Conservation (phyloP, 257 asterid species). For the Coffea canephora region DNA sequence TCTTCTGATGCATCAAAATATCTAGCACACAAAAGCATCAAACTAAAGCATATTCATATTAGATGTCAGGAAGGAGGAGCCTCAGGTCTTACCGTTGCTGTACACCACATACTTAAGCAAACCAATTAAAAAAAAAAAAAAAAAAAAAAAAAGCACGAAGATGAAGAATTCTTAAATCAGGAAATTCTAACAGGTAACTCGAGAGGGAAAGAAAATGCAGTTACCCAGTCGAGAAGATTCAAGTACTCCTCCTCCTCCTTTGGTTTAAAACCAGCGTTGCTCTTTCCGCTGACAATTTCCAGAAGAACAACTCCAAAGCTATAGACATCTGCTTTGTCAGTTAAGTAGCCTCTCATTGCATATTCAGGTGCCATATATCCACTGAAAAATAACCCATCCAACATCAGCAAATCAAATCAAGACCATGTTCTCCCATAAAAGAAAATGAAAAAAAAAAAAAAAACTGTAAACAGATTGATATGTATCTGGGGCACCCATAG, state of each 20-base stretch:
- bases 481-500: background rate
- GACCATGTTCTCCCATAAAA: background rate
- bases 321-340: slow-evolving; percentile 41
- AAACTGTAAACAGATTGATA: background rate
- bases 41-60: background rate
- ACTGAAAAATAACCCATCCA: slow-evolving; percentile 8
- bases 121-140: background rate
- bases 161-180: background rate
- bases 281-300: slow-evolving; percentile 38
- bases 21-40: background rate
- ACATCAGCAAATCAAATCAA: background rate
- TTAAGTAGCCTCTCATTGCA: slow-evolving; percentile 41
- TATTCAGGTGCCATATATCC: slow-evolving; percentile 50
- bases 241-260: slow-evolving; percentile 13
- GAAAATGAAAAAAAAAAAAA: background rate
- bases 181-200: background rate
- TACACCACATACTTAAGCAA: too few species aligned
- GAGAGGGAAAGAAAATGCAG: background rate
- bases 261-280: slow-evolving; percentile 20
- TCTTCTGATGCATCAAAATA: background rate
- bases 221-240: slow-evolving; percentile 37
- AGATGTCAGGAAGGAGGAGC: too few species aligned
- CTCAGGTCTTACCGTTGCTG: too few species aligned
- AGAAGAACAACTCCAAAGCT: slow-evolving; percentile 42
- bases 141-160: too few species aligned